Conservation (phyloP, 805 yeast species). For the Saturnispora besseyi region DNA sequence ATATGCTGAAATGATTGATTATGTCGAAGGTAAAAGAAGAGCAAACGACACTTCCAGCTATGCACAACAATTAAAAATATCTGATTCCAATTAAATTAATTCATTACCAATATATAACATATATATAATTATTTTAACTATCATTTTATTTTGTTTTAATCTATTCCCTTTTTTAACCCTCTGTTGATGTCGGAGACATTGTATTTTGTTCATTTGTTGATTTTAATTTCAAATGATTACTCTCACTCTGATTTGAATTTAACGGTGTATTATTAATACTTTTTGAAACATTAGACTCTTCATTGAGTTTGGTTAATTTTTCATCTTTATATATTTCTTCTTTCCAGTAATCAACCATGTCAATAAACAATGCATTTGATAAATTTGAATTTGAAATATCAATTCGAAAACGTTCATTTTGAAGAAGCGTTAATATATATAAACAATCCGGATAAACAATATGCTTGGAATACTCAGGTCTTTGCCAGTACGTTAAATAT, state of each 20-base stretch:
- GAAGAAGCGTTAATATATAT: constrained; percentile 61
- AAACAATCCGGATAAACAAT: constrained; percentile 83
- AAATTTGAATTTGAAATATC: constrained; percentile 49
- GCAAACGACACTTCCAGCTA: constrained; percentile 73
- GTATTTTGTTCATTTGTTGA: neutral
- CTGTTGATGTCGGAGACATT: constrained; percentile 8
- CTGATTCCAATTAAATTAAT: constrained; percentile 7
- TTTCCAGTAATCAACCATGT: constrained; percentile 69
- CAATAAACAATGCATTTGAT: constrained; percentile 55
- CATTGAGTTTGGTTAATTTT: neutral
- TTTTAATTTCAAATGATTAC: neutral
- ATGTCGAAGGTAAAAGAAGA: constrained; percentile 83
- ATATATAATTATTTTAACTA: too few species aligned
- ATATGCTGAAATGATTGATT: constrained; percentile 87
- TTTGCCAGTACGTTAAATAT: constrained; percentile 80
- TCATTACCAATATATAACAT: neutral
- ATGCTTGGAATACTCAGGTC: constrained; percentile 59
- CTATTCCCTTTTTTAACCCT: constrained; percentile 1
- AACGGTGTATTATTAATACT: neutral
- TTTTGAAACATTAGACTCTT: neutral
- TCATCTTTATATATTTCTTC: constrained; percentile 22
- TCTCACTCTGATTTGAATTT: neutral
- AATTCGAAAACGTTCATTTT: constrained; percentile 42
- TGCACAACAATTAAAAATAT: constrained; percentile 36
- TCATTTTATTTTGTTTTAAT: too few species aligned